phyloP scores from a whole-genome alignment of 2,329 filamentous ascomycete species.

The Amauroascus niger region DNA sequence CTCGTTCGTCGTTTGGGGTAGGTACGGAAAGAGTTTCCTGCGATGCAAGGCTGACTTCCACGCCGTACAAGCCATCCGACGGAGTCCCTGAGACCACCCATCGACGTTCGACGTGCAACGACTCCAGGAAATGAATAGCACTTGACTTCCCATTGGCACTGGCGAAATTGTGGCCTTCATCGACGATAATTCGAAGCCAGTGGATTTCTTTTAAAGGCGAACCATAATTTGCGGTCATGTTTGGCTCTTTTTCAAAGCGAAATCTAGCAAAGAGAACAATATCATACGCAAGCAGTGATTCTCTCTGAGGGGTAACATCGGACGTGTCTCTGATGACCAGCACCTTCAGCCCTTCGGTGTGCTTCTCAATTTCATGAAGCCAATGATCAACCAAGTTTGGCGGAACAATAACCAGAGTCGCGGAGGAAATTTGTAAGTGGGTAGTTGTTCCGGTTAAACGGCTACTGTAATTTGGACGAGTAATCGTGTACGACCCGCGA shows the following conservation, averaged over 20 bases:
- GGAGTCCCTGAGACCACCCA: slow-evolving; percentile 92
- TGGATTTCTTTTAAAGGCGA: slow-evolving; percentile 62
- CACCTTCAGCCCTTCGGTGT: slow-evolving; percentile 58
- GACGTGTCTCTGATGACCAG: slow-evolving; percentile 50
- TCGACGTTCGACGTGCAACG: slow-evolving; percentile 55
- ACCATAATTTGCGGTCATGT: slow-evolving; percentile 33
- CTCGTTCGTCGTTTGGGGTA: slow-evolving; percentile 6
- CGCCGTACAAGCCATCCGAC: slow-evolving; percentile 69
- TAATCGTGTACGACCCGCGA: slow-evolving; percentile 50
- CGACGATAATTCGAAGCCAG: slow-evolving; percentile 81
- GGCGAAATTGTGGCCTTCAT: slow-evolving; percentile 81
- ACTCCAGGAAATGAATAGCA: slow-evolving; percentile 46
- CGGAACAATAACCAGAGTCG: slow-evolving; percentile 71
- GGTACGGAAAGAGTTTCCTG: slow-evolving; percentile 25
- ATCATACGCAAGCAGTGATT: slow-evolving; percentile 57
- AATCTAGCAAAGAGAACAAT: slow-evolving; percentile 66
- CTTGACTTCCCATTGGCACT: slow-evolving; percentile 53
- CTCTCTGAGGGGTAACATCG: slow-evolving; percentile 47
- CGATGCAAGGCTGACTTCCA: slow-evolving; percentile 50
- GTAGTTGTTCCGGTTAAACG: slow-evolving; percentile 27
- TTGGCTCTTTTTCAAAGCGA: slow-evolving; percentile 60
- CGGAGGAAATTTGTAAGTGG: slow-evolving; percentile 29
- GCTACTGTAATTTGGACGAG: slow-evolving; percentile 34
- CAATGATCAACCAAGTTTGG: slow-evolving; percentile 77
- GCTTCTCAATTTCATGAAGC: slow-evolving; percentile 68